Conservation (phyloP, 2,329 filamentous ascomycete species). For the Laburnicola sp. region DNA sequence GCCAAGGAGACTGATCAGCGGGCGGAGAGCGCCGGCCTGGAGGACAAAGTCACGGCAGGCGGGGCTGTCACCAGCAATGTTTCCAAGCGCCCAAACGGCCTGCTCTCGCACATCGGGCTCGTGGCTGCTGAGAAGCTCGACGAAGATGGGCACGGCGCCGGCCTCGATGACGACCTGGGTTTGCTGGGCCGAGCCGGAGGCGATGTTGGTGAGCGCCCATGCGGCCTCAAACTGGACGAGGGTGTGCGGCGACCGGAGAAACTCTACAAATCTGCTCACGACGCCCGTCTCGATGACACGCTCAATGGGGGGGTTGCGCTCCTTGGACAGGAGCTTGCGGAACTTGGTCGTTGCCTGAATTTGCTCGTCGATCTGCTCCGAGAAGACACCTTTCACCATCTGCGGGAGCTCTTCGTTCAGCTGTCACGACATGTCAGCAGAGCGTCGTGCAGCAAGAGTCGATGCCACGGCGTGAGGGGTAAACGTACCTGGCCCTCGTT, state of each 20-base stretch:
- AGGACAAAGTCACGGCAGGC: conserved; percentile 97
- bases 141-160: conserved; percentile 96
- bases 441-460: neutral
- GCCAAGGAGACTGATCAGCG: conserved; percentile 83
- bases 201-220: conserved; percentile 99
- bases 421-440: conserved; percentile 53
- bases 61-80: conserved; percentile 98
- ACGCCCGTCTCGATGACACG: conserved; percentile 99
- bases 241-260: conserved; percentile 95
- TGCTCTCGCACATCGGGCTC: conserved; percentile 98
- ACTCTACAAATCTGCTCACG: conserved; percentile 95
- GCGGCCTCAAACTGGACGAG: conserved; percentile 98
- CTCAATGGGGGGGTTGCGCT: conserved; percentile 98
- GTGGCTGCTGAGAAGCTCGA: conserved; percentile 90
- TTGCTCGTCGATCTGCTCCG: conserved; percentile 96
- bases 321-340: conserved; percentile 95
- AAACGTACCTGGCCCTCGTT: conserved; percentile 90
- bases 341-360: conserved; percentile 98
- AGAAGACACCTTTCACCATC: conserved; percentile 98
- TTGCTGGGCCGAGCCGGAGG: conserved; percentile 93
- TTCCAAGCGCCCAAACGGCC: conserved; percentile 96
- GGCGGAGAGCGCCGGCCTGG: conserved; percentile 85
- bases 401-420: conserved; percentile 96
- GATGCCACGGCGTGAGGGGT: conserved; percentile 17
- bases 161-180: conserved; percentile 99